Evolutionary conservation across 805 yeast species (phyloP), one percentile per base, ranked within the genome.

Genomic region (Blastobotrys attinorum): DNA sequence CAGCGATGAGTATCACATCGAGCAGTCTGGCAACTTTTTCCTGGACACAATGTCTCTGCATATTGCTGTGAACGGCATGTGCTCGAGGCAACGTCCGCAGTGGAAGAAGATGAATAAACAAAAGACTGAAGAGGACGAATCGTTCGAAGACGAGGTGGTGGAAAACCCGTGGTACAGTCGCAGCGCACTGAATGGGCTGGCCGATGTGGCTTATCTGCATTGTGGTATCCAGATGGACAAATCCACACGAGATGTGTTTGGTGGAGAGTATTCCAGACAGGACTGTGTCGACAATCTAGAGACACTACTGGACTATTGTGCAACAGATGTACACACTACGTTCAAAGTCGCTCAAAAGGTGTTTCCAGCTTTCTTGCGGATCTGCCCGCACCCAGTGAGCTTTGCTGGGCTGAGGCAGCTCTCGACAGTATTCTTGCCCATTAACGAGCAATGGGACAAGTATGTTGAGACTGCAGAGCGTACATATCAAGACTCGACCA

Each of bases 31-130:
- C 51, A 83, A 85, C 1, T 88, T 87, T 62, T 92, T 69, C 56
- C 51, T 94, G 46, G 99, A 92, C 61, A 89, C 95, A 1, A 84
- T 90, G 88, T 82, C 97, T 1, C 65, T 92, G 16, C 99, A 92
- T 62, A 77, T 89, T 27, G 94, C 97, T 1, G 76, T 80, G 0
- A 77, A 82, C 40, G 99, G 99, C 0, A 81, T 92, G 75, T 86
- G 96, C 60, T 85, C 97, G 2, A 79, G 85, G 53, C 98, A 92
- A 57, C 64, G 97, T 48, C 82, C 87, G 0, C 70, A 74, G 15
- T 92, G 92, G 84, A 60, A 75, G 53, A 78, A 57, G 35, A 44
- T 50, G 22, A 48, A 53, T 25, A 37, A 42, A 43, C 43, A 56
- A 47, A 45, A 59, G 50, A 37, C 43, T 17, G 48, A 52, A 2